Evolutionary conservation across 2,329 filamentous ascomycete genomes (phyloP), one percentile per base, ranked within the genome.

Genomic region (Fusarium sp.): DNA sequence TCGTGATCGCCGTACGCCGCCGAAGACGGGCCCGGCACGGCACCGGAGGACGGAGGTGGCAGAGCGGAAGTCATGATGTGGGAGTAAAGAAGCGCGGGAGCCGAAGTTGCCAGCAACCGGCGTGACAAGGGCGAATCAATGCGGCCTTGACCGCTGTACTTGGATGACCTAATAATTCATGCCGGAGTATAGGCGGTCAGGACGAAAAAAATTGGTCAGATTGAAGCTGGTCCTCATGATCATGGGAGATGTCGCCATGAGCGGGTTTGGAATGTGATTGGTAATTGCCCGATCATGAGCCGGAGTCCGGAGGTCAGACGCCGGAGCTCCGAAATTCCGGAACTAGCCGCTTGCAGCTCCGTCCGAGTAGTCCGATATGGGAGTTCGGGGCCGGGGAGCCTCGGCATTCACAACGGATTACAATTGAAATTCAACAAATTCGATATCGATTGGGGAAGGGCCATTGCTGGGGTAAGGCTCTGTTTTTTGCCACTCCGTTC

Each of bases 201-300:
- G 57, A 36, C 6, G n/a, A 33, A 6, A 49, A 16, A 24, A 16
- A 29, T 10, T 22, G 20, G 27, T 6, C 14, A 60, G 29, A 4
- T 4, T 36, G 16, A 46, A 14, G 55, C 33, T 40, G 55, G 22
- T 17, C 20, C 35, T 63, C 46, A 63, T 56, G 29, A 63, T 56
- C 35, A 42, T 56, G 60, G 49, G 31, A 40, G 27, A 63, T 72
- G 46, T 63, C 46, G 64, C 61, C 42, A 67, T 73, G 36, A 57
- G n/a, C 17, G 42, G 44, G 59, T 61, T 64, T 68, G 64, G 70
- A 61, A 68, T 72, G 67, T 61, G 70, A 71, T 62, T 51, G 35
- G 38, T 57, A 35, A 57, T 31, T 53, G 14, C 31, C 29, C 27
- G 53, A 6, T 59, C 40, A 40, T 35, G 40, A 59, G 35, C 35